Conservation (phyloP, 352 stramenopile species). For the Pythium dissotocum region DNA sequence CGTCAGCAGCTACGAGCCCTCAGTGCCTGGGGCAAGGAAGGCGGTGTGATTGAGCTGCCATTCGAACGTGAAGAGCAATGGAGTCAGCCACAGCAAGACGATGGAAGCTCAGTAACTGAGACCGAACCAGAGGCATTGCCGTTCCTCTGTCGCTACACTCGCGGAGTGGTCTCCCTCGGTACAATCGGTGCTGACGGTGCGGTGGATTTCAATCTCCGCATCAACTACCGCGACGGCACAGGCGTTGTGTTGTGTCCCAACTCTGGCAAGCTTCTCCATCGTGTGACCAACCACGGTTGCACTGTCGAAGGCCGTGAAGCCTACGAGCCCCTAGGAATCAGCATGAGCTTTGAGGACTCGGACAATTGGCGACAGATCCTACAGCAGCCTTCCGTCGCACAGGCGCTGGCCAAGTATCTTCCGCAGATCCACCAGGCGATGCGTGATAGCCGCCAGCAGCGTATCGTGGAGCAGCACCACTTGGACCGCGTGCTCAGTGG, state of each 20-base stretch:
- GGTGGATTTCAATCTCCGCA: background rate
- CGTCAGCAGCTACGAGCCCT: constrained; percentile 41
- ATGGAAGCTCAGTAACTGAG: background rate
- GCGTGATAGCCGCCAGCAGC: constrained; percentile 4
- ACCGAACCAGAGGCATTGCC: too few species aligned
- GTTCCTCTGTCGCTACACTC: constrained; percentile 10
- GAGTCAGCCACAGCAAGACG: background rate
- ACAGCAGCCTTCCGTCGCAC: background rate
- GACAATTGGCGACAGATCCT: constrained; percentile 1
- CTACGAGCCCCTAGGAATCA: background rate
- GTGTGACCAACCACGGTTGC: background rate
- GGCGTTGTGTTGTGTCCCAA: background rate
- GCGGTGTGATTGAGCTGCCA: constrained; percentile 4
- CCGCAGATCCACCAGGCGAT: background rate
- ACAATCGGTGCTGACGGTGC: background rate
- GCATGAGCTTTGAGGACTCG: background rate
- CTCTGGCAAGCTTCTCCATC: background rate
- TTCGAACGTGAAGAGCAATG: constrained; percentile 10
- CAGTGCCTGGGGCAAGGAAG: constrained; percentile 1
- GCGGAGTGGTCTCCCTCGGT: background rate
- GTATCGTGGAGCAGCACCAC: constrained; percentile 16
- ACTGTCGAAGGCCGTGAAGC: background rate
- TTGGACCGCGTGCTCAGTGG: constrained; percentile 34
- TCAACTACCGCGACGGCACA: constrained; percentile 9
- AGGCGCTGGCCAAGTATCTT: background rate